Conservation (phyloP, 768 basidiomycete species). For the Lactarius pseudohatsudake region DNA sequence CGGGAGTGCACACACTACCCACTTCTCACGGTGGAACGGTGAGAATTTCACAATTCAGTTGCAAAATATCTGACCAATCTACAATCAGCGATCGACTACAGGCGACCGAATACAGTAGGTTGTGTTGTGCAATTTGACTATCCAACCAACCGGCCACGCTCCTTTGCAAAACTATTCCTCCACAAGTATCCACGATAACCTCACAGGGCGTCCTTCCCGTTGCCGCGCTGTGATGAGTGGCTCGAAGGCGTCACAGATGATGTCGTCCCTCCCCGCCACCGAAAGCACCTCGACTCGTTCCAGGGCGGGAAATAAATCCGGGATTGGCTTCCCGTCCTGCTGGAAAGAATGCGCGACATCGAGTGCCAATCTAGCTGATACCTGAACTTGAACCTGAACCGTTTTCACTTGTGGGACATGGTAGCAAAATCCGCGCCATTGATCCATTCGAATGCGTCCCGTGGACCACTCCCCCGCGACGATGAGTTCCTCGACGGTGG, state of each 20-base stretch:
- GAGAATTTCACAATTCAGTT: too few relatives aligned
- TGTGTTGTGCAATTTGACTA: too few relatives aligned
- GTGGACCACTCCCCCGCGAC: background rate
- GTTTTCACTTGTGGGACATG: background rate
- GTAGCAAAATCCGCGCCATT: background rate
- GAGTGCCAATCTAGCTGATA: background rate
- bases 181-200: background rate
- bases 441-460: background rate
- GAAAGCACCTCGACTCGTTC: conserved; percentile 1
- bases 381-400: background rate
- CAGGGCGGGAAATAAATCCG: background rate
- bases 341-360: background rate
- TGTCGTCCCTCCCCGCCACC: too few relatives aligned
- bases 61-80: too few relatives aligned
- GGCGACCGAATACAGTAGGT: too few relatives aligned
- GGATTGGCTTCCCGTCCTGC: background rate
- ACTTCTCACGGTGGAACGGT: too few relatives aligned
- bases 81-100: too few relatives aligned
- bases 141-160: too few relatives aligned
- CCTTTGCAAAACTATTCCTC: too few relatives aligned
- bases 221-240: background rate
- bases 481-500: conserved; percentile 4
- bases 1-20: too few relatives aligned
- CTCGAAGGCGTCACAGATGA: background rate
- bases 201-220: background rate